Conservation (phyloP, 2,329 filamentous ascomycete genomes). For the Penicillium sclerotigenum region DNA sequence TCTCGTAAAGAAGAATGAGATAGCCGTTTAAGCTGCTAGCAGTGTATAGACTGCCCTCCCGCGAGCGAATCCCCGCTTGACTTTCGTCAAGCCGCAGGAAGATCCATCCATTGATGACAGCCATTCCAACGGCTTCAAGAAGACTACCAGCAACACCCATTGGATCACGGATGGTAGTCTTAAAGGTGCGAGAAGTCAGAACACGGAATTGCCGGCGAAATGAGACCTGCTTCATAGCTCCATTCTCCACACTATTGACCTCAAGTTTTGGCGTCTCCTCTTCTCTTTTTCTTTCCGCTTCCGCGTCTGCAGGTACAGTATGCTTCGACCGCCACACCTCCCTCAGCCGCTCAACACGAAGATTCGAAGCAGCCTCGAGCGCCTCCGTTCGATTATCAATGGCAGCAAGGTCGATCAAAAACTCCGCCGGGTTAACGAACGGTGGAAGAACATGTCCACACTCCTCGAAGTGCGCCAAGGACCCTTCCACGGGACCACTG, state of each 20-base stretch:
- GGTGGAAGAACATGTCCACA: conserved; percentile 62
- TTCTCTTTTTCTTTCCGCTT: conserved; percentile 3
- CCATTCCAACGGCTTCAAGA: conserved; percentile 68
- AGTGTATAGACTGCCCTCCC: conserved; percentile 70
- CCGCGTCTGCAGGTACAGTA: not conserved
- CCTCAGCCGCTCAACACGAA: conserved; percentile 61
- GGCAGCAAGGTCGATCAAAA: conserved; percentile 70
- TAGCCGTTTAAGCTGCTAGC: conserved; percentile 71
- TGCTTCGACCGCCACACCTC: conserved; percentile 52
- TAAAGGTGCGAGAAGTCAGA: conserved; percentile 65
- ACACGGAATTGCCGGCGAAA: conserved; percentile 63
- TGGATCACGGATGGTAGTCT: conserved; percentile 71
- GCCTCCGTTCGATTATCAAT: conserved; percentile 69
- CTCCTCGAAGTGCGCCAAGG: conserved; percentile 61
- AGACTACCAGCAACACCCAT: conserved; percentile 70
- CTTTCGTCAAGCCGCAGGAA: conserved; percentile 65
- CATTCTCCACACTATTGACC: not conserved
- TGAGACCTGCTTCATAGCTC: conserved; percentile 47
- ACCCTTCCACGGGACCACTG: conserved; percentile 58
- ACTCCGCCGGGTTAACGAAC: conserved; percentile 76
- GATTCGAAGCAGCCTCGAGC: conserved; percentile 58
- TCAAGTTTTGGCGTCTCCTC: not conserved
- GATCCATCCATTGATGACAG: conserved; percentile 68
- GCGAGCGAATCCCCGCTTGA: conserved; percentile 68
- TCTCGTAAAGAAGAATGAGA: conserved; percentile 71